These are phyloP conservation scores for Mortierella hygrophila DNA, from an alignment of 192 early-diverging fungal genomes.

Conservation along the genomic window DNA sequence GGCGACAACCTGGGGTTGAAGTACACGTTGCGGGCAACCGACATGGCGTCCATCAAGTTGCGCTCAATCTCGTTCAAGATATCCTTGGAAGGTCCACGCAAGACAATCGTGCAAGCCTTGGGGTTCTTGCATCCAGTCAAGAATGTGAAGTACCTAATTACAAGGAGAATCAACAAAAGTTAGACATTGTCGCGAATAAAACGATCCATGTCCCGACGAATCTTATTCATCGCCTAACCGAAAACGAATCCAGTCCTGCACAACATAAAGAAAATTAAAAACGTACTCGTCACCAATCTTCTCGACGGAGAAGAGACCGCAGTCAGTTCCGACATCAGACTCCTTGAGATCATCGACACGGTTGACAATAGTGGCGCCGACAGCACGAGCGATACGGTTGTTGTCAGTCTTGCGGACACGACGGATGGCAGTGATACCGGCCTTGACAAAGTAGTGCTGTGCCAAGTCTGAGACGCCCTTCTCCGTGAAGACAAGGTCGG, in stretches of 20 bases:
- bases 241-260: background rate
- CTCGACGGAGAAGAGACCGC: constrained; percentile 93
- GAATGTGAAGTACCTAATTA: constrained; percentile 89
- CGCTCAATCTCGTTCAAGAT: constrained; percentile 98
- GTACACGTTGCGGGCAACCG: constrained; percentile 97
- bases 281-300: constrained; percentile 97
- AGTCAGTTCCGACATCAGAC: constrained; percentile 93
- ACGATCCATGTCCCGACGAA: no score
- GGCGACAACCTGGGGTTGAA: constrained; percentile 94
- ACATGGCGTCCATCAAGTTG: constrained; percentile 99
- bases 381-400: constrained; percentile 98
- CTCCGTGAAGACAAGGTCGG: constrained; percentile 98
- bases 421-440: constrained; percentile 97
- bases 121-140: constrained; percentile 94
- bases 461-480: constrained; percentile 99
- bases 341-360: constrained; percentile 97
- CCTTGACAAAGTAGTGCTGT: constrained; percentile 98
- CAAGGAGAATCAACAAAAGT: background rate
- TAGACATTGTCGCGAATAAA: background rate
- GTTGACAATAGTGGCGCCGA: constrained; percentile 97
- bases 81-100: constrained; percentile 98
- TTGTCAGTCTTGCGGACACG: constrained; percentile 99
- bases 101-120: constrained; percentile 97
- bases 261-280: background rate
- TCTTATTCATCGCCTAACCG: no score